A percentile compares a stretch with the other conserved stretches of the same genome.
Conservation (phyloP, 2,329 filamentous ascomycete genomes). For the Fusarium solani-melongenae region DNA sequence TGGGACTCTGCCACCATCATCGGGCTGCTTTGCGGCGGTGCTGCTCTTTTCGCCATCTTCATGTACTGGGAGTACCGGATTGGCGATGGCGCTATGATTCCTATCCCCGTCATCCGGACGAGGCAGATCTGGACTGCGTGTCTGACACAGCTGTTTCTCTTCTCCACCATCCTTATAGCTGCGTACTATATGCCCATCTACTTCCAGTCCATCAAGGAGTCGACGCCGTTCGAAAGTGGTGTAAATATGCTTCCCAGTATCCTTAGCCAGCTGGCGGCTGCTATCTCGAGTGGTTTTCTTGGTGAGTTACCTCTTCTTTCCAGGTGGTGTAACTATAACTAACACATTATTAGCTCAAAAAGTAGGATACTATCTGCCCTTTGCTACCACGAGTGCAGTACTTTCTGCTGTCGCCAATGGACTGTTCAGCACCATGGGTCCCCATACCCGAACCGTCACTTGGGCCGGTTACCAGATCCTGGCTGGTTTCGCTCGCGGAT, state of each 20-base stretch:
- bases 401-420: constrained; percentile 51
- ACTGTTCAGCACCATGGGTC: constrained; percentile 54
- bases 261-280: constrained; percentile 39
- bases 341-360: constrained; percentile 33
- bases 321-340: neutral
- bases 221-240: constrained; percentile 43
- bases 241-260: constrained; percentile 45
- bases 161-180: constrained; percentile 56
- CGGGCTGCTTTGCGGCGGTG: constrained; percentile 58
- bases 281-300: constrained; percentile 36
- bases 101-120: constrained; percentile 55
- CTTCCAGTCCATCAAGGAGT: constrained; percentile 60
- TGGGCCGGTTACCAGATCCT: constrained; percentile 59
- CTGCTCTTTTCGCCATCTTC: constrained; percentile 54
- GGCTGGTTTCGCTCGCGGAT: constrained; percentile 57
- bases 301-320: constrained; percentile 13
- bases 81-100: constrained; percentile 63
- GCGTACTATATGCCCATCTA: constrained; percentile 63
- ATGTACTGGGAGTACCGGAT: constrained; percentile 55
- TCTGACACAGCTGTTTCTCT: constrained; percentile 55
- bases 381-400: constrained; percentile 50
- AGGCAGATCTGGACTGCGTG: constrained; percentile 57
- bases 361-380: constrained; percentile 57
- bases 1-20: constrained; percentile 59
- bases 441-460: constrained; percentile 47